Evolutionary conservation across 2,329 filamentous ascomycete genomes (phyloP), one percentile per base, ranked within the genome.

Genomic region (Fusarium siculi): DNA sequence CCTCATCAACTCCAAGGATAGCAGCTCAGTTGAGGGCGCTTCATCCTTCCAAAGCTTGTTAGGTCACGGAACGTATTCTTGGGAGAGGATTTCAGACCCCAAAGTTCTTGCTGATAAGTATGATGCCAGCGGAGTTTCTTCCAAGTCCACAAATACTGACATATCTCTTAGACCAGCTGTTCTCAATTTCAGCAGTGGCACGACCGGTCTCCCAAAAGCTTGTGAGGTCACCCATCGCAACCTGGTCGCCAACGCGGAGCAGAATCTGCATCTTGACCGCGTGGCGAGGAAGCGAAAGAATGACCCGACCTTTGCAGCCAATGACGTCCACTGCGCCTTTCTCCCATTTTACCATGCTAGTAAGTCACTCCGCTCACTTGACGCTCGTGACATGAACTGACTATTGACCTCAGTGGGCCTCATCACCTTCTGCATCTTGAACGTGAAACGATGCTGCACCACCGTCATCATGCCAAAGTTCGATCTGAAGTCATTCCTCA

Each of bases 191-290:
- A 67, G 64, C 25, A 66, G 63, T 32, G 63, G 63, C 4, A 66
- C 63, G 6, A 66, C 63, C 0, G 63, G 63, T 1, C 42, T 42
- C 18, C 63, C 63, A 1, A 66, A 66, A 18, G 63, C 63, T 1
- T 66, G 63, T 18, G 46, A 49, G 42, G 9, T 66, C 1, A 66
- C 63, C 5, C 52, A 66, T 39, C 52, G 39, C 3, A 66, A 63
- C n/a, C n/a, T 66, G 16, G 52, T 66, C 12, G 52, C 63, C n/a
- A 65, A 68, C 21, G 57, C 65, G 8, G 65, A 68, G 21, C 65
- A 68, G 14, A 55, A 37, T 19, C 34, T 65, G 3, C 54, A 65
- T 19, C 54, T 59, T 6, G 61, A 65, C 9, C 60, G 47, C 1
- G 23, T 59, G 23, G 65, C 65, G 0, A 39, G 19, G 16, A n/a